Conservation (phyloP, 495 filamentous ascomycete genomes). For the Hypoxylon intermedium region DNA sequence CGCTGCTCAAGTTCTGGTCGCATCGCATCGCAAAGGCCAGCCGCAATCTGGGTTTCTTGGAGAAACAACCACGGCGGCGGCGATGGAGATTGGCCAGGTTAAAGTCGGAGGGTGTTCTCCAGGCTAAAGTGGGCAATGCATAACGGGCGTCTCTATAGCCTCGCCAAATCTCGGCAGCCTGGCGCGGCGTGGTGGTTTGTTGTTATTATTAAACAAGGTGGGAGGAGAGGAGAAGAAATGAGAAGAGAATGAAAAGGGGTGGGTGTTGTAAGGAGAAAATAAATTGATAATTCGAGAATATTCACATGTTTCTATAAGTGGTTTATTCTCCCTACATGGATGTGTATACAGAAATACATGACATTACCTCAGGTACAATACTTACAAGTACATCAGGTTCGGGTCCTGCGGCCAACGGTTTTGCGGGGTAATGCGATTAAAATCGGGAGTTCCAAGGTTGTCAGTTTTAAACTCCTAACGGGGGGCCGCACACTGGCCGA, state of each 20-base stretch:
- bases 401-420: slow-evolving; percentile 28
- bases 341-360: neutral
- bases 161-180: slow-evolving; percentile 36
- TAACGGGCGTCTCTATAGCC: slow-evolving; percentile 36
- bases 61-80: slow-evolving; percentile 74
- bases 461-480: slow-evolving; percentile 39
- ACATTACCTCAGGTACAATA: neutral
- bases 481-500: too few species aligned
- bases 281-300: too few species aligned
- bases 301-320: neutral
- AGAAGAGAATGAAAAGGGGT: neutral
- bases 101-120: slow-evolving; percentile 40
- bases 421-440: slow-evolving; percentile 40
- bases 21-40: too few species aligned
- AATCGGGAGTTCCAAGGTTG: slow-evolving; percentile 34
- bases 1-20: slow-evolving; percentile 66
- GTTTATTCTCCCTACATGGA: neutral
- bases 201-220: slow-evolving; percentile 15
- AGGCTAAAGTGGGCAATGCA: slow-evolving; percentile 45
- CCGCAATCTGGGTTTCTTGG: too few species aligned
- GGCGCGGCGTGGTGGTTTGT: slow-evolving; percentile 17
- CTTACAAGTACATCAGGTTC: neutral
- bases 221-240: neutral
- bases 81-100: too few species aligned
- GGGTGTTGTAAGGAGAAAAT: too few species aligned